Base-by-base conservation (phyloP, 2,329 filamentous ascomycete genomes). In the Diaporthe caulivora region DNA sequence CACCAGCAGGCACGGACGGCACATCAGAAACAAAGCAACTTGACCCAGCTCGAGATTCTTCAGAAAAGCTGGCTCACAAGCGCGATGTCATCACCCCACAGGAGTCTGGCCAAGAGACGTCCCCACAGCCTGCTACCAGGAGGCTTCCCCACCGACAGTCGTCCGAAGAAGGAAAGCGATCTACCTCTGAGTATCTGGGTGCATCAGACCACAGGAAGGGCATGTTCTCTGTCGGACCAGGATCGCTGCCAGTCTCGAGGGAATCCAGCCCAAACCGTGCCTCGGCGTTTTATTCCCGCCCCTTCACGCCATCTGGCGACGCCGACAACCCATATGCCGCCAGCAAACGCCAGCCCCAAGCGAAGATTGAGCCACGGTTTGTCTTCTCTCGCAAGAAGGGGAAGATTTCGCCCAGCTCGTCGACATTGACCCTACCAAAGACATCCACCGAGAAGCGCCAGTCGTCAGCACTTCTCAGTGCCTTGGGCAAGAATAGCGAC, bases 321-420 rank as follows among this genome's bases (percentile, higher is more conserved):
- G 87, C 86, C 67, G 93, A 97, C 80, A 95, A 98, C 78, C 95
- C 95, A 1, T 97, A 97, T 79, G 92, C 94, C n/a, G 93, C 94
- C 75, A 92, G 90, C 77, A 95, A 93, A 78, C 92, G 95, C 68
- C 90, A 91, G 2, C 92, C 93, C 1, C 94, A 93, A 77, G 86
- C 86, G 34, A 84, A 84, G 10, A 89, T 97, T 57, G 95, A 98
- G 78, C 89, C 93, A 9, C 90, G 95, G 76, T 98, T 97, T 77
- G 92, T 97, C 71, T 98, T 98, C 78, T 91, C 92, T 10, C 87
- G 91, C 75, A 92, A 93, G 78, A 94, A 96, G 83, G 89, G 92
- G 72, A 89, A 91, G 69, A 84, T 87, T 13, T 90, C 91, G 1
- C 87, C 89, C 0, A 85, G 84, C 40, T 84, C 86, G 2, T 89